Percentiles rank a stretch among this genome's conserved stretches.
Evolutionary conservation across 345 rosid genomes (phyloP).

Genomic region (Eucalyptus grandis): DNA sequence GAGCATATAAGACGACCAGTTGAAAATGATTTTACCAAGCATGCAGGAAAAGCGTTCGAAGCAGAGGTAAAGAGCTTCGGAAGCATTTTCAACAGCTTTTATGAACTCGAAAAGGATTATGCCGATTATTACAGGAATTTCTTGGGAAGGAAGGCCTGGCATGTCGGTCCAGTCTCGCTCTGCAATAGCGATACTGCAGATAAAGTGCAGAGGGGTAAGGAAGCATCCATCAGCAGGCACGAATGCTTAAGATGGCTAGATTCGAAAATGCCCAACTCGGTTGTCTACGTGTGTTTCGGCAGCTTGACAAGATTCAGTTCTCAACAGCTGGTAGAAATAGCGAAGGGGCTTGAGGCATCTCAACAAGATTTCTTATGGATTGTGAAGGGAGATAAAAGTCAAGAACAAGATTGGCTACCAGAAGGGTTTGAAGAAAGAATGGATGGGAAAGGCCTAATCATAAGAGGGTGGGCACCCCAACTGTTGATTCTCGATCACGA

Average conservation of each 20-base stretch:
- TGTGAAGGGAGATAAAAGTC: not conserved
- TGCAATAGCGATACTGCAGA: conserved; percentile 8
- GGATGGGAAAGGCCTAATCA: not conserved
- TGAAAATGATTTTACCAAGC: not conserved
- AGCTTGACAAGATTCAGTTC: conserved; percentile 17
- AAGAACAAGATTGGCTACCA: not conserved
- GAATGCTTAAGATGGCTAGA: conserved; percentile 27
- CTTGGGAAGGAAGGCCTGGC: conserved; percentile 28
- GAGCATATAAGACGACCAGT: not conserved
- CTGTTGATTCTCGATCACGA: conserved; percentile 8
- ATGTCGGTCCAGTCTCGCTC: conserved; percentile 31
- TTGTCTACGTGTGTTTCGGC: conserved; percentile 36
- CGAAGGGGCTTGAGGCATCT: conserved; percentile 4
- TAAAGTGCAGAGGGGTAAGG: conserved; percentile 15
- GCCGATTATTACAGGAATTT: conserved; percentile 16
- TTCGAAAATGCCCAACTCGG: conserved; percentile 23
- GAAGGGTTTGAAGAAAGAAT: conserved; percentile 13
- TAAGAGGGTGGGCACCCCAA: conserved; percentile 15
- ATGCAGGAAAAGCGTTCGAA: not conserved
- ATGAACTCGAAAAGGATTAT: conserved; percentile 28
- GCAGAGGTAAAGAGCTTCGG: conserved; percentile 9
- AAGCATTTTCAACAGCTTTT: conserved; percentile 23
- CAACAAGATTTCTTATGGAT: conserved; percentile 1
- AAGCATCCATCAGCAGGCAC: conserved; percentile 6
- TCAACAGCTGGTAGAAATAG: conserved; percentile 5